Percentiles rank a stretch among this genome's conserved stretches.
phyloP scores from a whole-genome alignment of 306 rosid genomes.

The Dalbergia oliveri region DNA sequence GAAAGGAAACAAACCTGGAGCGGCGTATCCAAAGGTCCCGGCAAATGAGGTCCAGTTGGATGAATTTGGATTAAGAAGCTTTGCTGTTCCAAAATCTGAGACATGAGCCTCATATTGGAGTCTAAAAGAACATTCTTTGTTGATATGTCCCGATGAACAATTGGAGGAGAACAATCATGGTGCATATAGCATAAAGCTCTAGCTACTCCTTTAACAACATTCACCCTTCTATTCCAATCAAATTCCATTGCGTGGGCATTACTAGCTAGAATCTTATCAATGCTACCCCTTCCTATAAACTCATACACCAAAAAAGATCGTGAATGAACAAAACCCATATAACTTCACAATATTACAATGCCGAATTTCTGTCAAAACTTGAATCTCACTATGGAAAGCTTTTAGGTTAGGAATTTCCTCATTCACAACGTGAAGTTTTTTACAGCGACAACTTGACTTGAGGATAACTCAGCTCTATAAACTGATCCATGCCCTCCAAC shows the following conservation, averaged over 20 bases:
- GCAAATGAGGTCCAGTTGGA: slow-evolving; percentile 35
- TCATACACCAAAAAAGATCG: slow-evolving; percentile 28
- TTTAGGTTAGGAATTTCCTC: not conserved
- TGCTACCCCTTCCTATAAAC: slow-evolving; percentile 28
- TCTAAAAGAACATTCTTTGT: slow-evolving; percentile 37
- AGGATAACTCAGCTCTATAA: not conserved
- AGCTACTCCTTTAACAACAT: no score
- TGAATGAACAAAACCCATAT: slow-evolving; percentile 22
- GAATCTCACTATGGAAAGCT: slow-evolving; percentile 30
- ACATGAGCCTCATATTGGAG: slow-evolving; percentile 33
- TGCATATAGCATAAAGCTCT: slow-evolving; percentile 46
- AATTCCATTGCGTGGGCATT: slow-evolving; percentile 13
- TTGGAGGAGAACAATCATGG: slow-evolving; percentile 38
- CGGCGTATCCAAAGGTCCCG: slow-evolving; percentile 44
- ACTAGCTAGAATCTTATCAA: slow-evolving; percentile 17
- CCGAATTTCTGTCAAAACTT: slow-evolving; percentile 27
- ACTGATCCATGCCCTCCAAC: no score
- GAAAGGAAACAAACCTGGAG: slow-evolving; percentile 35
- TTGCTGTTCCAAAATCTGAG: slow-evolving; percentile 39
- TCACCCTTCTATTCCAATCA: slow-evolving; percentile 31
- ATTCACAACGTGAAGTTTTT: slow-evolving; percentile 26
- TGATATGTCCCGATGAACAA: slow-evolving; percentile 40
- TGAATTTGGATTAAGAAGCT: slow-evolving; percentile 31
- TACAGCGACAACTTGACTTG: slow-evolving; percentile 23
- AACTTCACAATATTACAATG: slow-evolving; percentile 43